A percentile compares a stretch with the other conserved stretches of the same genome.
Conservation (phyloP, 441 rosid species). For the Adansonia gregorii region DNA sequence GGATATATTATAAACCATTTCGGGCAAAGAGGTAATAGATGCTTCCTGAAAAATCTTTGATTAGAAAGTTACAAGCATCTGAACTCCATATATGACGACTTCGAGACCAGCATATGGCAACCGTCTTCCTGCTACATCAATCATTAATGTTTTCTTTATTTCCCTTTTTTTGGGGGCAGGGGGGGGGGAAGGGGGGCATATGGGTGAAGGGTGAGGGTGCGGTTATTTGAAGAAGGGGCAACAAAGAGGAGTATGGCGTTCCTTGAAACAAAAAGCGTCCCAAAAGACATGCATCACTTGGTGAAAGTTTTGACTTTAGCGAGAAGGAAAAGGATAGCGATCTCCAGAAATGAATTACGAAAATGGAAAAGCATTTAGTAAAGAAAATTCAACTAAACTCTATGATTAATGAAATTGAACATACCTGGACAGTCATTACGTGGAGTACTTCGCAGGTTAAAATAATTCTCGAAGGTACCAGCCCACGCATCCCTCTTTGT, state of each 20-base stretch:
- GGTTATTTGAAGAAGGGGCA: neutral
- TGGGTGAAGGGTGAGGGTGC: neutral
- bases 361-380: neutral
- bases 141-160: neutral
- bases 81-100: neutral
- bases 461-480: constrained; percentile 78
- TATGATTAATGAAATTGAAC: constrained; percentile 21
- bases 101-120: neutral
- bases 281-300: neutral
- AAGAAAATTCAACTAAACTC: neutral
- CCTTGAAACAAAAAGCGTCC: neutral
- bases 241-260: neutral
- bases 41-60: neutral
- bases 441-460: constrained; percentile 65
- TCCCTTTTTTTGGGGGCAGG: neutral
- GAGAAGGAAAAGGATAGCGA: neutral
- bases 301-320: neutral
- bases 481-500: constrained; percentile 99
- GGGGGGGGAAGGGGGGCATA: neutral
- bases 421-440: constrained; percentile 97
- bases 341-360: neutral
- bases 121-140: neutral
- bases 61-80: neutral
- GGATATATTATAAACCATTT: constrained; percentile 17
- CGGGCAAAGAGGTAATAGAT: neutral